Evolutionary conservation across 768 basidiomycete genomes (phyloP), one percentile per base, ranked within the genome.

Genomic region (Lyophyllum decastes): DNA sequence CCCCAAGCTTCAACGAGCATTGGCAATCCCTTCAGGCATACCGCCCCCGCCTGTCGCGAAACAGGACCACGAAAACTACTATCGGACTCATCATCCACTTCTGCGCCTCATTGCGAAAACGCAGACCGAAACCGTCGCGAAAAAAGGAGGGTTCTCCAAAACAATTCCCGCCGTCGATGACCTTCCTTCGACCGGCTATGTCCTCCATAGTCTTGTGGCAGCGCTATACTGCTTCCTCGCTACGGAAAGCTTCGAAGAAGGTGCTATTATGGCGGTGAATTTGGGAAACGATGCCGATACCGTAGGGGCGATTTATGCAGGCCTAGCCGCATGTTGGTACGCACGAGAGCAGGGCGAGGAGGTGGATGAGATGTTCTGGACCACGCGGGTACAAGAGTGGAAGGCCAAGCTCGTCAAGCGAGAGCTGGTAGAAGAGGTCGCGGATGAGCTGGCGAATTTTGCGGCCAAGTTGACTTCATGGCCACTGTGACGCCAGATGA

Each of bases 221-320:
- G 78, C 76, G 6, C 66, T 81, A 2, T 80, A 79, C 54, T 78
- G 78, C 46, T 81, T 81, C 64, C 70, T 80, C 22, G 71, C 73
- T 2, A 79, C 78, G 16, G 61, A 67, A 33, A 75, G 65, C 2
- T 80, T 81, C 53, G 78, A 80, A 52, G 72, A 73, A 7, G 80
- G 80, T 9, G 80, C 78, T 2, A 62, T 79, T 41, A 70, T 79
- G 65, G 76, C 74, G 5, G 75, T 76, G 10, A 80, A 82, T 60
- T 63, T 81, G 57, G 76, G 78, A 1, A 56, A 65, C 55, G 78
- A 80, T 60, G 74, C 80, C 1, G 79, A 80, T 63, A 80, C 79
- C 8, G 74, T 79, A 9, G 79, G 75, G 0, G 77, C 76, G 2
- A 70, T 80, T 24, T 80, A 79, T 48, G 79, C 69, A n/a, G 78